These are phyloP conservation scores for Polyrhizophydium stewartii DNA, from an alignment of 371 early-diverging fungal genomes.

Conservation along the genomic window DNA sequence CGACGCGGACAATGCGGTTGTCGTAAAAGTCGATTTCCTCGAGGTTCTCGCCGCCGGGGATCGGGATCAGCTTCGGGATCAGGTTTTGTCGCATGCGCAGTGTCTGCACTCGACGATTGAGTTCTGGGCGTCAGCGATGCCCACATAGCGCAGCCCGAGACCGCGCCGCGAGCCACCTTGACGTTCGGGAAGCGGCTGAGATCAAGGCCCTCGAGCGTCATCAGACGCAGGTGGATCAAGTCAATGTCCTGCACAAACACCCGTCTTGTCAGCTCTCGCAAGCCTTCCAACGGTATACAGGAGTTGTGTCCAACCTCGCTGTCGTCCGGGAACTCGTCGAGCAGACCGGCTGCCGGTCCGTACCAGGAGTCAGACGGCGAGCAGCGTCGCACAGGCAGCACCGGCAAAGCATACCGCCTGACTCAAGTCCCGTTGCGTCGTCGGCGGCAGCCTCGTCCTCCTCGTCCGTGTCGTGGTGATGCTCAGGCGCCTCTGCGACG, in stretches of 20 bases:
- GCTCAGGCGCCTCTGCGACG: too few relatives aligned
- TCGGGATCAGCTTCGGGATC: constrained; percentile 65
- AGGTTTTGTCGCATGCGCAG: constrained; percentile 90
- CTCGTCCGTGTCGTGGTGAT: too few relatives aligned
- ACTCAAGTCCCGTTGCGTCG: too few relatives aligned
- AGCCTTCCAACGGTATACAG: neutral
- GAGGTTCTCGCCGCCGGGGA: constrained; percentile 52
- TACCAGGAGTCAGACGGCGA: too few relatives aligned
- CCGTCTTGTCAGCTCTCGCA: too few relatives aligned
- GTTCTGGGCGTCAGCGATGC: neutral
- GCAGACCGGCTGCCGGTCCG: constrained; percentile 37
- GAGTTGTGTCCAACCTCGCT: constrained; percentile 4
- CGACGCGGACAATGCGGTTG: constrained; percentile 79
- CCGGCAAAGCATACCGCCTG: too few relatives aligned
- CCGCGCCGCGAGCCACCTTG: too few relatives aligned
- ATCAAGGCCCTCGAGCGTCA: constrained; percentile 50
- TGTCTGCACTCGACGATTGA: constrained; percentile 33
- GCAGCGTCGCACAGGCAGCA: too few relatives aligned
- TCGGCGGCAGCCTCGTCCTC: too few relatives aligned
- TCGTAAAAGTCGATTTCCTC: constrained; percentile 91
- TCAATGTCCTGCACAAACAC: constrained; percentile 64
- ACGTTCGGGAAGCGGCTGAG: constrained; percentile 68
- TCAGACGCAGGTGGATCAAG: constrained; percentile 72
- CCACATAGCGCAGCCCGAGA: neutral
- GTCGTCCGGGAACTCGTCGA: constrained; percentile 48